Evolutionary conservation across 2,329 filamentous ascomycete genomes (phyloP), one percentile per base, ranked within the genome.

Genomic region (Fusarium verrucosum): DNA sequence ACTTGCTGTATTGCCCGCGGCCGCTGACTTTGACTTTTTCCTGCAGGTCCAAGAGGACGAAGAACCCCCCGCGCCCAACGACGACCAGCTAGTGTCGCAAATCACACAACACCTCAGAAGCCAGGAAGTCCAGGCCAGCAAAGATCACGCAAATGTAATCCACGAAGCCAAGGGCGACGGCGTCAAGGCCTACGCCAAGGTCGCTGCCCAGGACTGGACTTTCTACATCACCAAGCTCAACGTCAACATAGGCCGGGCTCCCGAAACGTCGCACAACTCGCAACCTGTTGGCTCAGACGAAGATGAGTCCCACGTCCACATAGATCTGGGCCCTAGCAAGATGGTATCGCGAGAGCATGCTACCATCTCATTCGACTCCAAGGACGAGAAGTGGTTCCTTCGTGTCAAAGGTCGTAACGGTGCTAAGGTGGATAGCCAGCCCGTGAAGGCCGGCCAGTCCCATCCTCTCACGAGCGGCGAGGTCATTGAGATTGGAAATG

Each of bases 321-420:
- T 99, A 69, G 94, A 99, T 74, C 82, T 99, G 28, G 91, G 92
- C 2, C 92, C 92, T 0, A 91, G 87, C 77, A 94, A 94, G 79
- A 88, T 91, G 73, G 88, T 94, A 32, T 94, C 92, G 26, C 86
- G 92, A 62, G 83, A 89, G 61, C 91, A 94, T 73, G 91, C 91
- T 11, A 83, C 88, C 70, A 91, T 95, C 47, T 87, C 84, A 67
- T 95, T 91, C 72, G 87, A 92, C 71, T 79, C 83, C 17, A 87
- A 89, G 37, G 79, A 83, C 33, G 89, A 87, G 68, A 87, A 85
- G 60, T 99, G 95, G 95, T 89, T 90, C 71, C 86, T 99, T 47
- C 81, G 87, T 38, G 92, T 97, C 64, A 94, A 94, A 74, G 95
- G 95, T 19, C 90, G 95, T 68, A 99, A 99, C 75, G 93, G 94